Evolutionary conservation across 164 flowering plant genomes (phyloP), one percentile per base, ranked within the genome.

Genomic region (Protea cynaroides): DNA sequence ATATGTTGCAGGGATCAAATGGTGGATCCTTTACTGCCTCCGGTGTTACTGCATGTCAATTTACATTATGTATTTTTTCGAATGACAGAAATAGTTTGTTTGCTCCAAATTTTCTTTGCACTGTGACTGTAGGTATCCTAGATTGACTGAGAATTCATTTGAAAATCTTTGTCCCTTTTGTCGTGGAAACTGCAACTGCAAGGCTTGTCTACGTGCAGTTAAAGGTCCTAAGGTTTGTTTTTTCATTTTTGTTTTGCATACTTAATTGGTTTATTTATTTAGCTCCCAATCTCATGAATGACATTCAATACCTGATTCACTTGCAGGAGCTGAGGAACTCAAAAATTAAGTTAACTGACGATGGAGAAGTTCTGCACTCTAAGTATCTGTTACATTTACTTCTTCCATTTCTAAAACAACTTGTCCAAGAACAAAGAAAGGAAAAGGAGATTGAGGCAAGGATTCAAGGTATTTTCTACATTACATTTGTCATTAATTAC

Each of bases 381-480:
- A 57, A 58, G 60, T 77, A 72, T 69, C 56, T 85, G 57, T 9
- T 83, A 25, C 68, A 49, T 14, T 58, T 62, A 49, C 80, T 83
- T 69, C 75, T 83, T 68, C 90, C 87, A 29, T 63, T 71, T 63
- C 55, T 83, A 57, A 76, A 71, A 59, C 71, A 72, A 52, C 59
- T 83, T 37, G 55, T 72, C 61, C 58, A 73, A 25, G 80, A 82
- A 49, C 87, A 83, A 65, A 17, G 25, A 43, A 19, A 19, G 62
- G 90, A 85, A 72, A 80, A 63, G 71, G 75, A 72, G 56, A 44
- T 70, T 18, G 90, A 85, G 69, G 86, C 87, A 44, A 71, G 58
- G 51, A 69, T 81, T 65, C 75, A 72, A 75, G 87, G 90, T 85
- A 73, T 57, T 7, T 21, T 18, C 7, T 56, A 62, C 56, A 24